phyloP scores from a whole-genome alignment of 2,329 filamentous ascomycete genomes.

The Hypoxylon sp. region DNA sequence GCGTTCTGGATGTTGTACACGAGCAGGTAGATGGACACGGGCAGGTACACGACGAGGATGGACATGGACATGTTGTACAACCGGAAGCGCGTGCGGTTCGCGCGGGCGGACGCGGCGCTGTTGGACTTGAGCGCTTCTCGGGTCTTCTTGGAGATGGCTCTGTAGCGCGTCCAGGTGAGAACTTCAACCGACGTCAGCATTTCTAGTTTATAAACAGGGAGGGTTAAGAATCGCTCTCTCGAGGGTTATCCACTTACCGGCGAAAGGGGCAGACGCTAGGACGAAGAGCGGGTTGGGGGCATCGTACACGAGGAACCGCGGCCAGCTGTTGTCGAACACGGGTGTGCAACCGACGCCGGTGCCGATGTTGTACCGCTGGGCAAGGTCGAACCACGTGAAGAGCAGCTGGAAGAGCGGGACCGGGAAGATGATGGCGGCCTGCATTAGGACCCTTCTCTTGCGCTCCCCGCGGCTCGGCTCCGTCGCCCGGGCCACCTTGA shows the following conservation, averaged over 20 bases:
- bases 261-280: conserved; percentile 60
- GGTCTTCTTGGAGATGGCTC: conserved; percentile 59
- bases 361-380: conserved; percentile 63
- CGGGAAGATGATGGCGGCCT: conserved; percentile 68
- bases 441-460: conserved; percentile 57
- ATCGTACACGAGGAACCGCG: conserved; percentile 62
- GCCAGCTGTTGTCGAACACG: conserved; percentile 60
- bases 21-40: conserved; percentile 59
- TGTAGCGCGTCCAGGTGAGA: conserved; percentile 63
- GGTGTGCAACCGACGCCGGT: conserved; percentile 64
- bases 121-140: conserved; percentile 56
- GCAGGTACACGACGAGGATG: conserved; percentile 65
- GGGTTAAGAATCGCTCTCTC: not conserved
- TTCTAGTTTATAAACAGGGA: conserved; percentile 1
- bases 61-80: conserved; percentile 68
- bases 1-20: conserved; percentile 56
- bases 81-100: conserved; percentile 62
- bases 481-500: conserved; percentile 59
- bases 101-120: conserved; percentile 57
- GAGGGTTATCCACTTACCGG: conserved; percentile 58
- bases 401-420: conserved; percentile 63
- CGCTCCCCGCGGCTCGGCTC: conserved; percentile 58
- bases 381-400: conserved; percentile 62
- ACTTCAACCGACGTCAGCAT: conserved; percentile 39
- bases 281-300: conserved; percentile 60